Percentiles rank a stretch among this genome's conserved stretches.
Conservation (phyloP, 768 basidiomycete species). For the Amanita muscaria region DNA sequence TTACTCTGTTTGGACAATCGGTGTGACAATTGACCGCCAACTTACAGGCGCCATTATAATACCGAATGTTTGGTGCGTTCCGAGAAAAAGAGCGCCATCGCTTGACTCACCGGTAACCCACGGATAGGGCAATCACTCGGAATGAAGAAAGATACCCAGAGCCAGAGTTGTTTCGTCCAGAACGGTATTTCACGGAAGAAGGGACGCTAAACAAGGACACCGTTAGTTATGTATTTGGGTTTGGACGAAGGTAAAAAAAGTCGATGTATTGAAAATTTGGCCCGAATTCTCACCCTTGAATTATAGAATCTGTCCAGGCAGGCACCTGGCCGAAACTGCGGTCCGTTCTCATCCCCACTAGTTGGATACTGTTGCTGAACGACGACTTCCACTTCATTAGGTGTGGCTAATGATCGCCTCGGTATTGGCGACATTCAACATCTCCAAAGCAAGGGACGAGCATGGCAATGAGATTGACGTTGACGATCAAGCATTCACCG, state of each 20-base stretch:
- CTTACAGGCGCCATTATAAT: constrained; percentile 6
- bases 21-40: not conserved
- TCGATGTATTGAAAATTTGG: constrained; percentile 7
- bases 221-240: constrained; percentile 17
- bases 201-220: constrained; percentile 9
- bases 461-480: constrained; percentile 19
- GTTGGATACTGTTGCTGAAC: constrained; percentile 16
- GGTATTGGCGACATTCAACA: constrained; percentile 22
- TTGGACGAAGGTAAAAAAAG: constrained; percentile 16
- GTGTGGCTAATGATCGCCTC: constrained; percentile 16
- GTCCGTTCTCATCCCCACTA: constrained; percentile 22
- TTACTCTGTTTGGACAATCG: not conserved
- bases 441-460: constrained; percentile 18
- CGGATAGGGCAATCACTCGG: constrained; percentile 9
- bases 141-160: constrained; percentile 12
- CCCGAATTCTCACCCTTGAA: not conserved
- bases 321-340: not conserved
- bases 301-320: not conserved
- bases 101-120: no score
- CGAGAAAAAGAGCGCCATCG: not conserved
- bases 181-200: not conserved
- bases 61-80: not conserved
- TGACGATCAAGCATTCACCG: constrained; percentile 17
- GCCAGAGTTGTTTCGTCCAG: not conserved
- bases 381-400: constrained; percentile 16